These are phyloP conservation scores for Begonia loranthoides DNA, from an alignment of 306 rosid species.

Conservation along the genomic window DNA sequence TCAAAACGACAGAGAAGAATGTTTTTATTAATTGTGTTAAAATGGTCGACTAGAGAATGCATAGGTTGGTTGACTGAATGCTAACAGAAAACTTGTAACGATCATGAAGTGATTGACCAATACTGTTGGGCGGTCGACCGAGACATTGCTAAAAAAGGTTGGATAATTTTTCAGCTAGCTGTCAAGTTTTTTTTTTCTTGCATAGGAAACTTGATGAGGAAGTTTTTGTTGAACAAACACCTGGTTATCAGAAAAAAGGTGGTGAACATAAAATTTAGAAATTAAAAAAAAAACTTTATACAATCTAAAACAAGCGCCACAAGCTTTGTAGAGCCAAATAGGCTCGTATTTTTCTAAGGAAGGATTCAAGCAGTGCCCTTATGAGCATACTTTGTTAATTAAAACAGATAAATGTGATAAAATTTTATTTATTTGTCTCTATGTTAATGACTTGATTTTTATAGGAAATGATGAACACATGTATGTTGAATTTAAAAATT, in stretches of 20 bases:
- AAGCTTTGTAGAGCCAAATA: not conserved
- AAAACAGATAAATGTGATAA: too few species aligned
- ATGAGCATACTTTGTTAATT: too few species aligned
- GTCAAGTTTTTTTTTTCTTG: not conserved
- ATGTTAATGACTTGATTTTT: too few species aligned
- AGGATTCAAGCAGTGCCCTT: too few species aligned
- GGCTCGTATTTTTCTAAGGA: not conserved
- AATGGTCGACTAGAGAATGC: too few species aligned
- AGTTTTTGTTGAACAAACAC: not conserved
- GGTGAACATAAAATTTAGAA: not conserved
- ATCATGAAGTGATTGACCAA: too few species aligned
- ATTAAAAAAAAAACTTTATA: not conserved
- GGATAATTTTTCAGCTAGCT: slow-evolving; percentile 3
- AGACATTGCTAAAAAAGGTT: not conserved
- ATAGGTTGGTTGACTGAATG: too few species aligned
- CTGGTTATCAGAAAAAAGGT: too few species aligned
- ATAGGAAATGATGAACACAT: not conserved
- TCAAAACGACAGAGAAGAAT: slow-evolving; percentile 1
- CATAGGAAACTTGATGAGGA: slow-evolving; percentile 1
- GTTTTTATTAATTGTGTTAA: not conserved
- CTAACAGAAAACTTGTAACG: too few species aligned
- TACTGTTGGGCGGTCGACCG: too few species aligned
- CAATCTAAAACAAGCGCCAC: slow-evolving; percentile 1
- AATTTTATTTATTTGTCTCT: too few species aligned
- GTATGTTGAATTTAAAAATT: not conserved